Evolutionary conservation across 2,329 filamentous ascomycete genomes (phyloP), one percentile per base, ranked within the genome.

Genomic region (Emergomyces orientalis): DNA sequence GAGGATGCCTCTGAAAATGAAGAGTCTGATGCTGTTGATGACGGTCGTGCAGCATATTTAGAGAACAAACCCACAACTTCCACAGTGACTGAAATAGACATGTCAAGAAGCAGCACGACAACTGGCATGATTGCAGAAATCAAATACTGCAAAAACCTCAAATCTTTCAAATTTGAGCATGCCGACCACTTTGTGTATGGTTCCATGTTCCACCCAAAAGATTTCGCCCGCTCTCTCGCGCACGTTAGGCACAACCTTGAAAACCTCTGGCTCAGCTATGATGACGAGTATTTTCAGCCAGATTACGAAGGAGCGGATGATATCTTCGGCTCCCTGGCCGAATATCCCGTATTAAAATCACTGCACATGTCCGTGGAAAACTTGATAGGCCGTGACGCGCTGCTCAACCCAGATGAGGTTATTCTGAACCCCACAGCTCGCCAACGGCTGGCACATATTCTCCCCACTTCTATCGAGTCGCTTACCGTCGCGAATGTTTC

Each of bases 331-430:
- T 60, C 59, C 25, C 34, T 60, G 30, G n/a, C 30, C 14, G 43
- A 37, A 17, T 60, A 25, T 22, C 3, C 19, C 11, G 41, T 51
- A 5, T 27, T 60, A 11, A 60, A 60, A 27, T 51, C 17, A 45
- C 11, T 60, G n/a, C n/a, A 25, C 25, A 60, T 60, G 19, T 8
- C 17, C 1, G n/a, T 27, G 19, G 1, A 8, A 6, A 51, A 27
- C n/a, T 45, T 60, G 19, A 14, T 60, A 25, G 84, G 82, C 2
- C 83, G 78, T 72, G 90, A 88, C 11, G 86, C 87, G 22, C 41
- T 30, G 14, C 7, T 2, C 25, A n/a, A 32, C n/a, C 4, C 30
- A 58, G 37, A 41, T 14, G 22, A 58, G 19, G 13, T 9, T 9
- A 22, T 3, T 32, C 14, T 34, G 27, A 32, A 34, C 19, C 3